Evolutionary conservation across 83 land plant genomes (phyloP).

Genomic region (Thuja plicata): DNA sequence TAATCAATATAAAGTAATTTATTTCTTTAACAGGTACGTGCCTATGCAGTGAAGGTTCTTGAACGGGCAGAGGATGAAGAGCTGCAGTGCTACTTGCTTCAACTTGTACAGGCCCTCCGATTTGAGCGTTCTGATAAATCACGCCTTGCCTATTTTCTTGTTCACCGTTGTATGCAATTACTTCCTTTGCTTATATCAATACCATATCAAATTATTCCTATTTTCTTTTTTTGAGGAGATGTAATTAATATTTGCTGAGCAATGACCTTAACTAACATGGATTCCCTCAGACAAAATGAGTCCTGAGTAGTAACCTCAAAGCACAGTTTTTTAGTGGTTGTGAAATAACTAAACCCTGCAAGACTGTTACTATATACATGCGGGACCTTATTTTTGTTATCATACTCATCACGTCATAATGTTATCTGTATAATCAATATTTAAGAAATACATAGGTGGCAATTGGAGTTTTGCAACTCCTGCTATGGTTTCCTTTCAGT

Average conservation of each 20-base stretch:
- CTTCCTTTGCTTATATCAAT: not conserved
- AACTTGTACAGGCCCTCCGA: conserved; percentile 96
- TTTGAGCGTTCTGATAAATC: conserved; percentile 97
- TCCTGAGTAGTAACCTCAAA: not conserved
- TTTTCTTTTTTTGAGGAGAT: not conserved
- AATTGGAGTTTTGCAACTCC: not conserved
- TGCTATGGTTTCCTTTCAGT: not conserved
- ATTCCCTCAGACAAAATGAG: not conserved
- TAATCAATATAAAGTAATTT: not conserved
- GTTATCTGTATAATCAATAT: not conserved
- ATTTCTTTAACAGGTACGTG: conserved; percentile 76
- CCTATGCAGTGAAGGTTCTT: conserved; percentile 93
- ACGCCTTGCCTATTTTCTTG: conserved; percentile 84
- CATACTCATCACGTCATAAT: not conserved
- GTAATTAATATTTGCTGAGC: not conserved
- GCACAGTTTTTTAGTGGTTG: not conserved
- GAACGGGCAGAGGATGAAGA: conserved; percentile 99
- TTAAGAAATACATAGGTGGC: not conserved
- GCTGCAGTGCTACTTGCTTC: conserved; percentile 91
- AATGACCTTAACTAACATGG: not conserved
- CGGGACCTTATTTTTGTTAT: not conserved
- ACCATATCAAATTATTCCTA: not conserved
- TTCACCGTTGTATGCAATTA: conserved; percentile 68
- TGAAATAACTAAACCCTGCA: not conserved
- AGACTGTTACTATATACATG: not conserved